Evolutionary conservation across 495 filamentous ascomycete species (phyloP).

Genomic region (Halenospora varia): DNA sequence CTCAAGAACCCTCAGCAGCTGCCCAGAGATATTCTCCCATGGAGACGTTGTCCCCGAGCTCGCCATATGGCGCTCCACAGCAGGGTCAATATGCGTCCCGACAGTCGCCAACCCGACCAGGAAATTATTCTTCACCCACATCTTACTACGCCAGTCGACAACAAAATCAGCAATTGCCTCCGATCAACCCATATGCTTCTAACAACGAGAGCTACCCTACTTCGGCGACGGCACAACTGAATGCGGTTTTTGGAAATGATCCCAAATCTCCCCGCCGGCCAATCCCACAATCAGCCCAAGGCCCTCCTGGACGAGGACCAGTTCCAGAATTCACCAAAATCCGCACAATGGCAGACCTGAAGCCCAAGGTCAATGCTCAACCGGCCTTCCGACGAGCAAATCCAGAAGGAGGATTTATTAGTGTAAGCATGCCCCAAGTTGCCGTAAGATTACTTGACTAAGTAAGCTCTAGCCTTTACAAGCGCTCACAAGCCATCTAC

Average conservation of each 20-base stretch:
- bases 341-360: constrained; percentile 65
- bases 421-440: constrained; percentile 53
- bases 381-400: constrained; percentile 90
- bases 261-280: constrained; percentile 65
- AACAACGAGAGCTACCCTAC: constrained; percentile 61
- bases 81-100: constrained; percentile 40
- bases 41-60: constrained; percentile 65
- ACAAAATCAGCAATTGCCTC: constrained; percentile 55
- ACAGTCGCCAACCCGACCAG: constrained; percentile 44
- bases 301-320: constrained; percentile 56
- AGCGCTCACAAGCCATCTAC: constrained; percentile 90
- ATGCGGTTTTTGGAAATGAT: constrained; percentile 67
- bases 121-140: constrained; percentile 42
- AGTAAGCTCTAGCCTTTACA: constrained; percentile 70
- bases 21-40: constrained; percentile 94
- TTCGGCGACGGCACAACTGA: constrained; percentile 63
- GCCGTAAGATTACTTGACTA: not conserved
- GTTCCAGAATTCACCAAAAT: constrained; percentile 86
- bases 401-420: constrained; percentile 98
- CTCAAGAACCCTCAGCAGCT: constrained; percentile 65
- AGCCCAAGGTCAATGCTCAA: constrained; percentile 78
- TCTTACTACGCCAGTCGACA: constrained; percentile 46
- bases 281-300: constrained; percentile 43
- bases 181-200: constrained; percentile 61
- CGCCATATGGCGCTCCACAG: constrained; percentile 41